phyloP scores from a whole-genome alignment of 768 basidiomycete genomes.

The Mrakia blollopis region DNA sequence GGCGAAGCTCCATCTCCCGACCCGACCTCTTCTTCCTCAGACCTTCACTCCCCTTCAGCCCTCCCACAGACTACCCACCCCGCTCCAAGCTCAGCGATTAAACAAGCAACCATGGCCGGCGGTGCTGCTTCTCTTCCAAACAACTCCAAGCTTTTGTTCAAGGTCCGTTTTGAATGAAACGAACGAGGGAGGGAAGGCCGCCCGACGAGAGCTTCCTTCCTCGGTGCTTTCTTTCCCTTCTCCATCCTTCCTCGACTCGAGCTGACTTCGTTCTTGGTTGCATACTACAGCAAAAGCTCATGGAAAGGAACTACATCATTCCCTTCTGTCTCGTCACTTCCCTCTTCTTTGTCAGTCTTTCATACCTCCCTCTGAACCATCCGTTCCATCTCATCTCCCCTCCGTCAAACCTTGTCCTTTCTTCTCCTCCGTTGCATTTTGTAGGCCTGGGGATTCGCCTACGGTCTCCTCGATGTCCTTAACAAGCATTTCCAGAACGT shows the following conservation, averaged over 20 bases:
- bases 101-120: not conserved
- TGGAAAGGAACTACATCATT: not conserved
- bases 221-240: not conserved
- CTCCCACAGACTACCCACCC: too few relatives aligned
- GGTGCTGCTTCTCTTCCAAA: not conserved
- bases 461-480: not conserved
- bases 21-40: too few relatives aligned
- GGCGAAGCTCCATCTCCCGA: too few relatives aligned
- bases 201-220: too few relatives aligned
- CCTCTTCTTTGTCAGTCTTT: not conserved
- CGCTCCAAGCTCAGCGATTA: too few relatives aligned
- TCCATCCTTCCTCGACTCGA: not conserved
- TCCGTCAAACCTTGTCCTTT: not conserved
- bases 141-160: not conserved
- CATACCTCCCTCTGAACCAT: too few relatives aligned
- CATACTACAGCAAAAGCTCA: not conserved
- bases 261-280: not conserved
- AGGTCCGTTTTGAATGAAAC: not conserved
- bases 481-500: slow-evolving; percentile 41
- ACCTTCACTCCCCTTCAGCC: too few relatives aligned
- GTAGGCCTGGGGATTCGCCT: not conserved
- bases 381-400: too few relatives aligned
- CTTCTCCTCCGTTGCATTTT: not conserved
- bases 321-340: not conserved
- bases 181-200: too few relatives aligned